A percentile compares a stretch with the other conserved stretches of the same genome.
Conservation (phyloP, 345 rosid species). For the Acer negundo region DNA sequence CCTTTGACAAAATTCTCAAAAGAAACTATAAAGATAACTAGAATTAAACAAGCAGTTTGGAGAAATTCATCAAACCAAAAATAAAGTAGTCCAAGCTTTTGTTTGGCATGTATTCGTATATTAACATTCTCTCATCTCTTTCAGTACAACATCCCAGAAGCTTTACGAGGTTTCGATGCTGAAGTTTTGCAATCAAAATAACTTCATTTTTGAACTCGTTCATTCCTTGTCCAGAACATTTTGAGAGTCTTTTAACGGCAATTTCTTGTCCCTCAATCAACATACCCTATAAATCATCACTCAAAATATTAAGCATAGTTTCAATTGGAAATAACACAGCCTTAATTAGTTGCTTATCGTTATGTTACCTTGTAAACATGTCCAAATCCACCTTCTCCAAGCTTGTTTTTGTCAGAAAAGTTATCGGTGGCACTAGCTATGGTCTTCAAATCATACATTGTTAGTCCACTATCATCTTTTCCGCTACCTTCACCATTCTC, state of each 20-base stretch:
- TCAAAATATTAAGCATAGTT: neutral
- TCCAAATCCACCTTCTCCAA: slow-evolving; percentile 24
- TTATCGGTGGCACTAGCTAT: slow-evolving; percentile 1
- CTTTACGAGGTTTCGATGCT: slow-evolving; percentile 46
- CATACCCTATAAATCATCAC: slow-evolving; percentile 26
- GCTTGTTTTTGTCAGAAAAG: slow-evolving; percentile 12
- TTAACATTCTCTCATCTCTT: slow-evolving; percentile 39
- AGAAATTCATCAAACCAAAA: slow-evolving; percentile 32
- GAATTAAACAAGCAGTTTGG: neutral
- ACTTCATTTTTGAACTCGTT: slow-evolving; percentile 47
- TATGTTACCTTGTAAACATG: slow-evolving; percentile 4
- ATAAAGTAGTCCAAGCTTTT: slow-evolving; percentile 45
- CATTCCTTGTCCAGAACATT: slow-evolving; percentile 38
- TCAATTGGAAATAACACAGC: neutral
- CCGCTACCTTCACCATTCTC: neutral
- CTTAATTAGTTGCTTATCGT: neutral
- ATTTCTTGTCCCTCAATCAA: slow-evolving; percentile 37
- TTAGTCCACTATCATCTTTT: slow-evolving; percentile 6
- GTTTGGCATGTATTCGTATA: slow-evolving; percentile 54
- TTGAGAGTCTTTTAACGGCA: slow-evolving; percentile 44
- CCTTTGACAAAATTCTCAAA: neutral
- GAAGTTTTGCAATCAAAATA: slow-evolving; percentile 35
- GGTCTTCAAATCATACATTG: neutral
- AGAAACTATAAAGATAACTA: neutral
- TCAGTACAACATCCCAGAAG: slow-evolving; percentile 42